A percentile compares a stretch with the other conserved stretches of the same genome.
Evolutionary conservation across 2,329 filamentous ascomycete species (phyloP).

Genomic region (Neodidymelliopsis sp.): DNA sequence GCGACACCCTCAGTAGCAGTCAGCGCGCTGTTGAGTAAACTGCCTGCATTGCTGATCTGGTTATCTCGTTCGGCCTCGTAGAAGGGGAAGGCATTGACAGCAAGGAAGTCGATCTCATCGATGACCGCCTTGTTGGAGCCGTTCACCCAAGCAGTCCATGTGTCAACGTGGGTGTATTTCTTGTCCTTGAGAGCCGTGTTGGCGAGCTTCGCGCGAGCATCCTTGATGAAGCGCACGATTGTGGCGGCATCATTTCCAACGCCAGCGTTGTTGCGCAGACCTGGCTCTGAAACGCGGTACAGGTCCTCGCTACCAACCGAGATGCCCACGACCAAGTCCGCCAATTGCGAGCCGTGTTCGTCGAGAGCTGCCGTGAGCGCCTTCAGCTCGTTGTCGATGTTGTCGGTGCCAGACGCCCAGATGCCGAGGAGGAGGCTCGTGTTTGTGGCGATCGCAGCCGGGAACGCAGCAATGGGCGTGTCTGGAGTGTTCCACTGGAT

Average conservation of each 20-base stretch:
- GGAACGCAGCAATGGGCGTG: slow-evolving; percentile 64
- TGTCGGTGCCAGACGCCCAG: slow-evolving; percentile 62
- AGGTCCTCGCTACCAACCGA: slow-evolving; percentile 56
- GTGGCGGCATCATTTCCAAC: slow-evolving; percentile 67
- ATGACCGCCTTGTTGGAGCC: slow-evolving; percentile 46
- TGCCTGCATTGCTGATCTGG: slow-evolving; percentile 52
- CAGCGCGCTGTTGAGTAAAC: slow-evolving; percentile 40
- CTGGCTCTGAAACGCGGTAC: slow-evolving; percentile 74
- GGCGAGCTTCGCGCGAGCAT: slow-evolving; percentile 58
- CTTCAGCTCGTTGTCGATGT: slow-evolving; percentile 45
- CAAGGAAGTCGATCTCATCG: slow-evolving; percentile 47
- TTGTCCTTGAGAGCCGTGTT: slow-evolving; percentile 65
- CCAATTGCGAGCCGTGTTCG: slow-evolving; percentile 59
- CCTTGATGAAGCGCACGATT: slow-evolving; percentile 66
- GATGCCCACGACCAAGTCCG: slow-evolving; percentile 49
- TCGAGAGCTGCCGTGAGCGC: slow-evolving; percentile 43
- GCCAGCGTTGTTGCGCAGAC: slow-evolving; percentile 67
- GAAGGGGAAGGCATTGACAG: slow-evolving; percentile 49
- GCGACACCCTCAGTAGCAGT: slow-evolving; percentile 40
- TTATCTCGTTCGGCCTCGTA: slow-evolving; percentile 46
- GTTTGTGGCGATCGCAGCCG: slow-evolving; percentile 45
- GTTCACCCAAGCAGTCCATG: slow-evolving; percentile 48
- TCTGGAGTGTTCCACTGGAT: slow-evolving; percentile 70
- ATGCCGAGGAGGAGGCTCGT: slow-evolving; percentile 49
- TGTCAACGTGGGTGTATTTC: slow-evolving; percentile 53